These are phyloP conservation scores for Gastrodia elata DNA, from an alignment of 106 monocot genomes.

Conservation along the genomic window DNA sequence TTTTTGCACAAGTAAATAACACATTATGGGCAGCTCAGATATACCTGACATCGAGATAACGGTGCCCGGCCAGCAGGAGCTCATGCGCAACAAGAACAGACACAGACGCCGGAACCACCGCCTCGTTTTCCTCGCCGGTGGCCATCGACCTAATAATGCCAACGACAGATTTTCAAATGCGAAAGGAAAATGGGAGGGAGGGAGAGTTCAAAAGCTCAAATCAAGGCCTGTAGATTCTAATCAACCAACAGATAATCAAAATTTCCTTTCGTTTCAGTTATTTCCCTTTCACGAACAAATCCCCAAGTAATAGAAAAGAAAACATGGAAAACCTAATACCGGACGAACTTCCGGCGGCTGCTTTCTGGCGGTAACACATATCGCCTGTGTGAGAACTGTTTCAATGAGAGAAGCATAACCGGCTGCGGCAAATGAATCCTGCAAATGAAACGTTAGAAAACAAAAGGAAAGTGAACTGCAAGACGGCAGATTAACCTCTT, in stretches of 20 bases:
- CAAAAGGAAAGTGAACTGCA: neutral
- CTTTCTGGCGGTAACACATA: neutral
- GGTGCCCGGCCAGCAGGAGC: slow-evolving; percentile 80
- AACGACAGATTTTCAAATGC: neutral
- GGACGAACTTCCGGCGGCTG: neutral
- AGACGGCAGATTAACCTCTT: neutral
- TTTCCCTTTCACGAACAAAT: too few species aligned
- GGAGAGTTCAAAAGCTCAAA: neutral
- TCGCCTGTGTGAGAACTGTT: neutral
- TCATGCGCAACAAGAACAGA: slow-evolving; percentile 76
- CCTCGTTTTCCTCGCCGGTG: slow-evolving; percentile 9
- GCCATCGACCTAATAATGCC: slow-evolving; percentile 18
- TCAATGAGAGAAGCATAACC: neutral
- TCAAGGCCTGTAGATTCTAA: too few species aligned
- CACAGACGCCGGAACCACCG: slow-evolving; percentile 52
- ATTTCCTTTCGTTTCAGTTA: too few species aligned
- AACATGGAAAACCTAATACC: slow-evolving; percentile 13
- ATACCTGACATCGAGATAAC: slow-evolving; percentile 84
- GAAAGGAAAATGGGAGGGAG: neutral
- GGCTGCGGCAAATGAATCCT: neutral
- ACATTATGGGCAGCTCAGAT: too few species aligned
- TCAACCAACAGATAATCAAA: neutral
- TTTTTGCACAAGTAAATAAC: neutral
- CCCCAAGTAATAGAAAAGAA: neutral
- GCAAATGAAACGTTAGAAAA: neutral